phyloP scores from a whole-genome alignment of 352 stramenopile species.

The Phytopythium montanum region DNA sequence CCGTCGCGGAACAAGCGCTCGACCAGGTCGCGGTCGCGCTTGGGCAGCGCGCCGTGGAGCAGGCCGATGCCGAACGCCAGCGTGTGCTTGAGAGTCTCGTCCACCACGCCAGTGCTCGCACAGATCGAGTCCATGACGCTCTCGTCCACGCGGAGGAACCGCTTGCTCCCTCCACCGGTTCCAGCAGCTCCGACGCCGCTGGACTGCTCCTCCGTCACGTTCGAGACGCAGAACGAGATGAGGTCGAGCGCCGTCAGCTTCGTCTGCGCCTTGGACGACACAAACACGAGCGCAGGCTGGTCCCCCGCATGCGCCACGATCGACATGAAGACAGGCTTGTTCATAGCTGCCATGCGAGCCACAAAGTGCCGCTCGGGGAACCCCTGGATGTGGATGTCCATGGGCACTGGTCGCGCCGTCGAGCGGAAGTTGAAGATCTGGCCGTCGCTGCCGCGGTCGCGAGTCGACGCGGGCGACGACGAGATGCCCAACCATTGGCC shows the following conservation, averaged over 20 bases:
- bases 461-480: conserved; percentile 25
- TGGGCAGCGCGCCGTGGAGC: conserved; percentile 92
- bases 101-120: conserved; percentile 77
- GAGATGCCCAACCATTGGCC: conserved; percentile 95
- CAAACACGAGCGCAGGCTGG: conserved; percentile 97
- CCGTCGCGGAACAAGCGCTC: conserved; percentile 95
- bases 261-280: conserved; percentile 97
- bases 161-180: conserved; percentile 86
- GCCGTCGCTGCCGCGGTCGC: conserved; percentile 26
- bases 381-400: conserved; percentile 96
- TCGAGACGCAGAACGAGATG: conserved; percentile 89
- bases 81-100: conserved; percentile 93
- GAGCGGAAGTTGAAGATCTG: conserved; percentile 94
- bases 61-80: conserved; percentile 98
- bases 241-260: conserved; percentile 97
- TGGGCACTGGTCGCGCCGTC: conserved; percentile 95
- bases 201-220: conserved; percentile 50
- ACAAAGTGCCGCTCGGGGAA: conserved; percentile 97
- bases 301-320: conserved; percentile 94
- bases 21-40: conserved; percentile 93
- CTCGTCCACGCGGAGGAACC: conserved; percentile 93
- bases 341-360: conserved; percentile 99
- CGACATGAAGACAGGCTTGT: conserved; percentile 98
- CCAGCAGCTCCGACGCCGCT: neutral
- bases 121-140: conserved; percentile 87